Base-by-base conservation (phyloP, 75 land plant species). In the Sequoia sempervirens region DNA sequence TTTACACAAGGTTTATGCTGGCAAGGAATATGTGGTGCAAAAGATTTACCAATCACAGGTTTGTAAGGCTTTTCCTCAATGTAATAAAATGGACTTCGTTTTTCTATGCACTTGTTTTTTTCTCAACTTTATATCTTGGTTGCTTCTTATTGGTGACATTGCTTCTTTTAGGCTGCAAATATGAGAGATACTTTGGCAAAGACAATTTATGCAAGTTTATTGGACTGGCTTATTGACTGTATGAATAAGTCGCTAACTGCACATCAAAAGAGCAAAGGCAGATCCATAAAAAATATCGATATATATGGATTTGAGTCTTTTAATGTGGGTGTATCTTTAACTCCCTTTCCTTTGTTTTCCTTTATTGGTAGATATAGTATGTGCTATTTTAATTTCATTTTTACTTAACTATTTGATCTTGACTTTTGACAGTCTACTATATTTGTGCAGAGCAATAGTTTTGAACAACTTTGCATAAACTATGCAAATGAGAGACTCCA, bases 401-500 rank as follows among this genome's bases (percentile, higher is more conserved):
- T 15, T 38, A 32, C 68, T 40, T 12, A n/a, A 20, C 20, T 46
- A 6, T 50, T 18, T 58, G 47, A 8, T 36, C 53, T 88, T 23
- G 5, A 36, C 40, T 66, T 56, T 79, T 34, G 79, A 34, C 75
- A 32, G 58, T 85, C 40, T 28, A 38, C 30, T 79, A 32, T 84
- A 28, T 81, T 87, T 79, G 83, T 84, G 84, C 95, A 97, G 99
- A 94, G 84, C 41, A 97, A 97, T 80, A 94, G 99, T 84, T 97
- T 97, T 89, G 99, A 97, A 85, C 99, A 97, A 85, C 94, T 97
- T 80, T 96, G 96, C 85, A 97, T 97, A 12, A 97, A 97, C 86
- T 97, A 96, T 92, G 99, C 98, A 79, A 96, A 97, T 93, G 99
- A 97, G 87, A 97, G 99, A 84, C 83, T 97, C 84, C 96, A 96